Evolutionary conservation across 140 eudicot genomes (phyloP).

Genomic region (Bidens hawaiensis): DNA sequence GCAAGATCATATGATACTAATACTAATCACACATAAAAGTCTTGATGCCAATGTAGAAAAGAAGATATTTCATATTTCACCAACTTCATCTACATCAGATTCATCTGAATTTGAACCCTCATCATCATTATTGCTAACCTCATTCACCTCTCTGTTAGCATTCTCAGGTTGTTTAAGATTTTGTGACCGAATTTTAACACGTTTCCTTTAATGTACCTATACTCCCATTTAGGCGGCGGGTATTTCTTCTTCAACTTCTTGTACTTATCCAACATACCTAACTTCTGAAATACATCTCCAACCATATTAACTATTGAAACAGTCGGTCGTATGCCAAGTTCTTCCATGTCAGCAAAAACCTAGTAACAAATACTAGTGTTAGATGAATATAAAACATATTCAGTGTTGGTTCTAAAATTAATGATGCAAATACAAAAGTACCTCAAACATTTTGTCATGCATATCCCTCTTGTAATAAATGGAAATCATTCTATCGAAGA

Average conservation of each 20-base stretch:
- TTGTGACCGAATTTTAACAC: constrained; percentile 56
- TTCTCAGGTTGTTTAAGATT: constrained; percentile 25
- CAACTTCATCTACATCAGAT: constrained; percentile 10
- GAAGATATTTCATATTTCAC: constrained; percentile 8
- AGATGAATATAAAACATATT: background rate
- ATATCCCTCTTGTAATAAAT: constrained; percentile 59
- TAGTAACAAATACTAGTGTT: constrained; percentile 18
- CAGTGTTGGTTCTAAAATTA: background rate
- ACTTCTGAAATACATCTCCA: constrained; percentile 75
- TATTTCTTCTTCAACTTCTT: constrained; percentile 67
- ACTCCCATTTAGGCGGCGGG: constrained; percentile 91
- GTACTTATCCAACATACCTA: constrained; percentile 77
- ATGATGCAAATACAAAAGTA: constrained; percentile 26
- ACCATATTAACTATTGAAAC: constrained; percentile 57
- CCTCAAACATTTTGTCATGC: constrained; percentile 96
- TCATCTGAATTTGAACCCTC: constrained; percentile 37
- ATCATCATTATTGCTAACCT: constrained; percentile 7
- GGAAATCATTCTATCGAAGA: constrained; percentile 81
- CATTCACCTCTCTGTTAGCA: no score
- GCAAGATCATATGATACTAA: constrained; percentile 1
- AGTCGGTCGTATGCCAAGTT: constrained; percentile 78
- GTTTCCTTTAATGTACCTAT: constrained; percentile 71
- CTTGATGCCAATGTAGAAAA: background rate
- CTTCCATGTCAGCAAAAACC: constrained; percentile 98
- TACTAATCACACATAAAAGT: constrained; percentile 7